A percentile compares a stretch with the other conserved stretches of the same genome.
Conservation (phyloP, 371 early-diverging fungal genomes). For the Lichtheimia hyalospora region DNA sequence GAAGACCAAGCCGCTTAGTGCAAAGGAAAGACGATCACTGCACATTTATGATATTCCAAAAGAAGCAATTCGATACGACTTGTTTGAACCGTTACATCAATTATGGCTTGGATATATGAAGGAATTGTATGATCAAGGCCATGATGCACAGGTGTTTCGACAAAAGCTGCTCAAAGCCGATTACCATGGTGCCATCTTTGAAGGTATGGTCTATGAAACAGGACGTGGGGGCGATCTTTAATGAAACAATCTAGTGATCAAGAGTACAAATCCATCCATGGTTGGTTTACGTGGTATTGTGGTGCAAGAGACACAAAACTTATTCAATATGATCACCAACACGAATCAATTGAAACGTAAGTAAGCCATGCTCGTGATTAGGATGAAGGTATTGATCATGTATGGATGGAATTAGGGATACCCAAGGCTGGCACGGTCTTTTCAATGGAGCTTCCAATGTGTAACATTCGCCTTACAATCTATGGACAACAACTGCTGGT, state of each 20-base stretch:
- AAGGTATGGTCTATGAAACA: slow-evolving; percentile 47
- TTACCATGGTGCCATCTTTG: slow-evolving; percentile 79
- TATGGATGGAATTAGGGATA: slow-evolving; percentile 45
- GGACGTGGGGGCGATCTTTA: background rate
- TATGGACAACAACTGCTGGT: slow-evolving; percentile 83
- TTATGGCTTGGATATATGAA: slow-evolving; percentile 85
- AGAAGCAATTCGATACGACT: slow-evolving; percentile 49
- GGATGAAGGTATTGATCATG: background rate
- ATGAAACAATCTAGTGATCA: slow-evolving; percentile 47
- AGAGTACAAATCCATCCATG: slow-evolving; percentile 79
- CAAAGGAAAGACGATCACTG: slow-evolving; percentile 59
- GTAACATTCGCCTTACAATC: slow-evolving; percentile 52
- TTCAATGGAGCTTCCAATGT: slow-evolving; percentile 47
- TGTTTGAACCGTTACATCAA: slow-evolving; percentile 73
- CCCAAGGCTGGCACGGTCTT: slow-evolving; percentile 83
- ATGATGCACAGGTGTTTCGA: slow-evolving; percentile 36
- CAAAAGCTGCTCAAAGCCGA: slow-evolving; percentile 82
- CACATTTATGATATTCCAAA: slow-evolving; percentile 69
- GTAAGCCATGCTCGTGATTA: slow-evolving; percentile 3
- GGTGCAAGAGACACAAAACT: slow-evolving; percentile 86
- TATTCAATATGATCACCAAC: slow-evolving; percentile 78
- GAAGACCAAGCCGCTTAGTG: slow-evolving; percentile 38
- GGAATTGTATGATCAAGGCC: slow-evolving; percentile 51
- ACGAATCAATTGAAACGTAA: slow-evolving; percentile 67
- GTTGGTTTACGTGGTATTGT: slow-evolving; percentile 83